phyloP scores from a whole-genome alignment of 345 rosid genomes.

The Linum trigynum region DNA sequence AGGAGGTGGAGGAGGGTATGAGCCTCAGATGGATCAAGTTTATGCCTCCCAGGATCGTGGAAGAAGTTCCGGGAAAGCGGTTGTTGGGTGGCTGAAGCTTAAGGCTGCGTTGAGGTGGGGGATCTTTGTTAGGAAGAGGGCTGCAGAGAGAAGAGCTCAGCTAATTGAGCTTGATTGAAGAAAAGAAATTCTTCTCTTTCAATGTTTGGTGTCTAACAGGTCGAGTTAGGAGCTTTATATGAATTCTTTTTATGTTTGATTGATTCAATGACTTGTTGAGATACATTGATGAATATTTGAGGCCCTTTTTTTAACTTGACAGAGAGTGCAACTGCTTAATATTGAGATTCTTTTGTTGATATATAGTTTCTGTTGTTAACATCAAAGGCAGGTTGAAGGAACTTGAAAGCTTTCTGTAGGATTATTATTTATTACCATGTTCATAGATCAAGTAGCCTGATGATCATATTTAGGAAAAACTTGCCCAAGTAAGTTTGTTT shows the following conservation, averaged over 20 bases:
- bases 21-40: conserved; percentile 34
- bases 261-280: background rate
- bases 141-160: conserved; percentile 85
- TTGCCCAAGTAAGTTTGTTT: no score
- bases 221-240: conserved; percentile 1
- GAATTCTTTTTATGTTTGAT: background rate
- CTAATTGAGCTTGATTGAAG: conserved; percentile 63
- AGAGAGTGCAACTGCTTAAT: background rate
- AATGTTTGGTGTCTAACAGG: background rate
- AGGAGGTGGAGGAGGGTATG: conserved; percentile 20
- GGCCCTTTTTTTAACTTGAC: background rate
- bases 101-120: conserved; percentile 94
- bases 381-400: no score
- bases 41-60: conserved; percentile 22
- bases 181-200: background rate
- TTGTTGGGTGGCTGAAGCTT: conserved; percentile 90
- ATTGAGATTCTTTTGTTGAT: no score
- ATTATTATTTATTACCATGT: no score
- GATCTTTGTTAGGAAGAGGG: conserved; percentile 84
- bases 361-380: no score
- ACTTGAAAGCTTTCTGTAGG: no score
- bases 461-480: no score
- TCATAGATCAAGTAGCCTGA: no score
- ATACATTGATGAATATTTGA: conserved; percentile 1
- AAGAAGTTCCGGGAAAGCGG: conserved; percentile 75